A percentile compares a stretch with the other conserved stretches of the same genome.
These are phyloP conservation scores for Apiospora malaysiana DNA, from an alignment of 2,329 filamentous ascomycete genomes.

Conservation along the genomic window DNA sequence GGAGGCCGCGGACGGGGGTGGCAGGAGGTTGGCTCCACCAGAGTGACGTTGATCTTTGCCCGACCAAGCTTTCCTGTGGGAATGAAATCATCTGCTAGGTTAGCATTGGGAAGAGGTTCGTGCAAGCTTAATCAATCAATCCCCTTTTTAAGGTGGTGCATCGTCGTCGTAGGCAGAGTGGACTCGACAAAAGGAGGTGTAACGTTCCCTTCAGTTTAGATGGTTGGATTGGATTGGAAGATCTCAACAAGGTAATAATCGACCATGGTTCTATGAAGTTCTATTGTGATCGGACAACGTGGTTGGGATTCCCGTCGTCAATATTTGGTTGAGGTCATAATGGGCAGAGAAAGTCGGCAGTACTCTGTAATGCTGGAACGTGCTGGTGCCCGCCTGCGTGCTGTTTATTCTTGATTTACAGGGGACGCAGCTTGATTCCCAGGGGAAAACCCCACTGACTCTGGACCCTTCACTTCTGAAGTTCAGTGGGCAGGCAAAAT, in stretches of 20 bases:
- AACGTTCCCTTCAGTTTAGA: neutral
- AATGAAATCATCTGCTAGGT: too few relatives aligned
- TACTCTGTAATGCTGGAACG: neutral
- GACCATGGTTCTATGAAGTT: neutral
- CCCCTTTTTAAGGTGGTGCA: too few relatives aligned
- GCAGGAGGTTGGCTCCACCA: too few relatives aligned
- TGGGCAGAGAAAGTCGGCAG: constrained; percentile 3
- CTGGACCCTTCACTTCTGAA: neutral
- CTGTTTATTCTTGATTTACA: neutral
- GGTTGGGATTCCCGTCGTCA: neutral
- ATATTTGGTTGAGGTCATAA: constrained; percentile 1
- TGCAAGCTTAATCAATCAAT: too few relatives aligned
- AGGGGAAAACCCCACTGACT: neutral
- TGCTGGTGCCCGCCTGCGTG: neutral
- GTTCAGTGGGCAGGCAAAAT: neutral
- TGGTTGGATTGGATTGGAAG: neutral
- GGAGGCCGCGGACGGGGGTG: too few relatives aligned
- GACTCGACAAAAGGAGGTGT: neutral
- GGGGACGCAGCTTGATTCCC: neutral
- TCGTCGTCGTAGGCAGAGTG: too few relatives aligned
- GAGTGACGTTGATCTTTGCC: too few relatives aligned
- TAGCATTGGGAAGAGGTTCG: too few relatives aligned
- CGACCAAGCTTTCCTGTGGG: too few relatives aligned
- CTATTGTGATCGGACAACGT: neutral
- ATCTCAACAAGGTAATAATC: neutral